A percentile compares a stretch with the other conserved stretches of the same genome.
phyloP scores from a whole-genome alignment of 768 basidiomycete genomes.

The Leccinellum luteum region DNA sequence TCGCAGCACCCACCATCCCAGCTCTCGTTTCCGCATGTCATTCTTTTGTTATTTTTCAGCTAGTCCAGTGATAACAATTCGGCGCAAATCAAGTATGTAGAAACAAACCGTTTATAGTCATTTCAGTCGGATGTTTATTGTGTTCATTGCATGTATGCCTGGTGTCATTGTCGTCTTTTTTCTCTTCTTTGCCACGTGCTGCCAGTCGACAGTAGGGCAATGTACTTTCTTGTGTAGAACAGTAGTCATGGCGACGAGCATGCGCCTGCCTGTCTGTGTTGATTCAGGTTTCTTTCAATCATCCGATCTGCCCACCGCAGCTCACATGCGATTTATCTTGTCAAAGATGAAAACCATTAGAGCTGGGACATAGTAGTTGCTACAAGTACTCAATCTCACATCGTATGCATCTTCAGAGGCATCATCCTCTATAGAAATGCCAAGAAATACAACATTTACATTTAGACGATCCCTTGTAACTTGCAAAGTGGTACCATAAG shows the following conservation, averaged over 20 bases:
- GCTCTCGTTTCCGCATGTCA: conserved; percentile 3
- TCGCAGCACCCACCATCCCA: conserved; percentile 5
- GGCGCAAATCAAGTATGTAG: conserved; percentile 4
- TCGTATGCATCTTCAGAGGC: no score
- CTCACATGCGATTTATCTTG: no score
- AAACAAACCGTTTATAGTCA: conserved; percentile 11
- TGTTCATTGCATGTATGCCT: conserved; percentile 17
- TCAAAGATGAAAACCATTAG: no score
- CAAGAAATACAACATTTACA: no score
- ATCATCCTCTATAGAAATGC: no score
- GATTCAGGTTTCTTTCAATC: no score
- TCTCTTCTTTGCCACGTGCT: neutral
- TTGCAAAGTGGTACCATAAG: no score
- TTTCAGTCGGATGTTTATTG: conserved; percentile 14
- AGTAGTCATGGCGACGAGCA: conserved; percentile 3
- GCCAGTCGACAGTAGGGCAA: neutral
- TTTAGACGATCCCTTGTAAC: no score
- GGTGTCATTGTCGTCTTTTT: conserved; percentile 10
- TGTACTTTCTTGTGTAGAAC: conserved; percentile 17
- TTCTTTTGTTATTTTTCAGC: conserved; percentile 5
- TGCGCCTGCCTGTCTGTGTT: no score
- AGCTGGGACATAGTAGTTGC: no score
- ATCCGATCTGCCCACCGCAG: no score
- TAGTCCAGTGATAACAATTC: neutral
- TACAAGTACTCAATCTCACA: no score